Percentiles rank a stretch among this genome's conserved stretches.
Conservation (phyloP, 2,329 filamentous ascomycete genomes). For the Ceratocystis albifundus region DNA sequence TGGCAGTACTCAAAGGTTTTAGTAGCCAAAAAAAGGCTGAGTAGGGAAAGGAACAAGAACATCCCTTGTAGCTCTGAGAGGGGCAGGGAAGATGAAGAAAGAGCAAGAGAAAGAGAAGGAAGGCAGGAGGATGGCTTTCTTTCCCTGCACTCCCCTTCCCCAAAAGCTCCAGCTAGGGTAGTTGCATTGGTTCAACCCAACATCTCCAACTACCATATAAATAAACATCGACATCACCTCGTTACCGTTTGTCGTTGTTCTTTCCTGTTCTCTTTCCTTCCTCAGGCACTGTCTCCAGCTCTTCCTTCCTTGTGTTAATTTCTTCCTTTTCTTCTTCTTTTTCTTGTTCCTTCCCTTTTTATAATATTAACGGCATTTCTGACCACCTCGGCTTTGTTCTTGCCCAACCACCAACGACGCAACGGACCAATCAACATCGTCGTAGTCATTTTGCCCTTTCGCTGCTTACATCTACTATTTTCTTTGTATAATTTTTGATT, state of each 20-base stretch:
- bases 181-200: background rate
- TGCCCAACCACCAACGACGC: background rate
- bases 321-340: background rate
- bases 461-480: conserved; percentile 10
- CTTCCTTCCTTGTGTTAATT: background rate
- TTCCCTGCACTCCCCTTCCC: background rate
- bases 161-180: conserved; percentile 4
- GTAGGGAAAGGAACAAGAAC: background rate
- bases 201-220: conserved; percentile 7
- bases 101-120: too few relatives aligned
- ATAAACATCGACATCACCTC: conserved; percentile 10
- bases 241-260: background rate
- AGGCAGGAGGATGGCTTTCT: background rate
- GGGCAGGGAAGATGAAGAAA: too few relatives aligned
- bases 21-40: conserved; percentile 6
- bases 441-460: background rate
- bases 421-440: conserved; percentile 1
- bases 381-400: background rate
- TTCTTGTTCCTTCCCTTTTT: conserved; percentile 1
- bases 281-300: background rate
- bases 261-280: conserved; percentile 1
- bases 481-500: background rate
- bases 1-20: background rate
- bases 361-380: background rate
- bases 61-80: background rate